Base-by-base conservation (phyloP, 345 rosid species). In the Moricandia moricandioides region DNA sequence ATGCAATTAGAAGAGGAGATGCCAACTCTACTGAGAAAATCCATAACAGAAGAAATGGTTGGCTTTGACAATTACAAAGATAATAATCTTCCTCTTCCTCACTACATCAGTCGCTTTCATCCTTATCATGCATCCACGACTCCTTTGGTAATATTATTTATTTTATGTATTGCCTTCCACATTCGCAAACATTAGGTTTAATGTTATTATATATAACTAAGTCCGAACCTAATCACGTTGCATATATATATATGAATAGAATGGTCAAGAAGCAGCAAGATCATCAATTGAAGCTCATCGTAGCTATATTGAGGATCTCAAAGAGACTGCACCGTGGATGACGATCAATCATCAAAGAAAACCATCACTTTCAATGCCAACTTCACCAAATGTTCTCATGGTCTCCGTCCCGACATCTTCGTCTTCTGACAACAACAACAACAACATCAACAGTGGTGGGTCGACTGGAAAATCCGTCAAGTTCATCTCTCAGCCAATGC, bases 341-440 rank as follows among this genome's bases (percentile, higher is more conserved):
- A 57, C 4, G 51, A 29, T 49, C 43, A 52, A 56, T 62, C 86
- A 84, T 78, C 82, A 64, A 66, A 74, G 85, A 62, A 72, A 29
- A 68, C 84, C 75, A 71, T 91, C 92, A 2, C 79, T 89, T 71
- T 87, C 93, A 85, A 86, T 91, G 94, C 91, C 94, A 17, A 43
- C 73, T 29, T 84, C 94, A 4, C 83, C 80, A 60, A 81, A 56
- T 31, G 72, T 75, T 71, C 62, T 77, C 71, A 72, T 82, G 43
- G 60, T 57, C 21, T 73, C 77, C 6, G 67, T 57, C 63, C 59
- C 82, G 10, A 69, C 21, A 54, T 29, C 86, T n/a, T 34, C 65
- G 24, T 65, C 83, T 57, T 33, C 81, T 12, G 65, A 70, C 40
- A 43, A 52, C 63, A 65, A 7, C 34, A 62, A 7, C 17, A 21